Conservation (phyloP, 345 rosid genomes). For the Gossypioides kirkii region DNA sequence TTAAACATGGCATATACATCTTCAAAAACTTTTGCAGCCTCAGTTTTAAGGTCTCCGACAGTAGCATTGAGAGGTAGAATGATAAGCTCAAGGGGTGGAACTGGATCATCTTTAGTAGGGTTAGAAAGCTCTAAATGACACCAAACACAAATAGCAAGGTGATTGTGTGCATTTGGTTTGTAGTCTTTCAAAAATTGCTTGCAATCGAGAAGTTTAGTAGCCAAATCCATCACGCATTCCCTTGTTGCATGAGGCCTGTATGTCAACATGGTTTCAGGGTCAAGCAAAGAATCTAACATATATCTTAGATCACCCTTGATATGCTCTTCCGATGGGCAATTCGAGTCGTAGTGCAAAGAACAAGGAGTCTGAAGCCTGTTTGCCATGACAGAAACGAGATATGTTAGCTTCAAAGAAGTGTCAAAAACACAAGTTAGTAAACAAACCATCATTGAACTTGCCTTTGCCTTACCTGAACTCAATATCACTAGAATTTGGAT, state of each 20-base stretch:
- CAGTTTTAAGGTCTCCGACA: constrained; percentile 47
- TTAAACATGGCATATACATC: constrained; percentile 65
- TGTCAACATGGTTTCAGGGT: constrained; percentile 37
- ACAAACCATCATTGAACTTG: neutral
- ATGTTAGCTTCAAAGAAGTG: neutral
- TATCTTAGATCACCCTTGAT: constrained; percentile 46
- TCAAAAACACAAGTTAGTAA: constrained; percentile 1
- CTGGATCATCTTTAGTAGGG: constrained; percentile 38
- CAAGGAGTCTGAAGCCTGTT: constrained; percentile 40
- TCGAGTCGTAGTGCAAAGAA: constrained; percentile 20
- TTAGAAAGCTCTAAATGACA: constrained; percentile 53
- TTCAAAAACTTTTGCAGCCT: constrained; percentile 50
- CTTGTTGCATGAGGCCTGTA: constrained; percentile 32
- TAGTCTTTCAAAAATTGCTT: constrained; percentile 67
- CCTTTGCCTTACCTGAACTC: constrained; percentile 47
- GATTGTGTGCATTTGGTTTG: constrained; percentile 15
- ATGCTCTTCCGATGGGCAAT: constrained; percentile 39
- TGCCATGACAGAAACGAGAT: neutral
- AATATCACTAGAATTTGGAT: constrained; percentile 35
- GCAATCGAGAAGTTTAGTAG: constrained; percentile 63
- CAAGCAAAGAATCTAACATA: constrained; percentile 46
- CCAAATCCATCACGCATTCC: constrained; percentile 36
- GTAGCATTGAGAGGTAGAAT: constrained; percentile 54
- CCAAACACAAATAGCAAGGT: constrained; percentile 32
- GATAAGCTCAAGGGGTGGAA: constrained; percentile 50